Base-by-base conservation (phyloP, 2,329 filamentous ascomycete genomes). In the Tolypocladium tropicale region DNA sequence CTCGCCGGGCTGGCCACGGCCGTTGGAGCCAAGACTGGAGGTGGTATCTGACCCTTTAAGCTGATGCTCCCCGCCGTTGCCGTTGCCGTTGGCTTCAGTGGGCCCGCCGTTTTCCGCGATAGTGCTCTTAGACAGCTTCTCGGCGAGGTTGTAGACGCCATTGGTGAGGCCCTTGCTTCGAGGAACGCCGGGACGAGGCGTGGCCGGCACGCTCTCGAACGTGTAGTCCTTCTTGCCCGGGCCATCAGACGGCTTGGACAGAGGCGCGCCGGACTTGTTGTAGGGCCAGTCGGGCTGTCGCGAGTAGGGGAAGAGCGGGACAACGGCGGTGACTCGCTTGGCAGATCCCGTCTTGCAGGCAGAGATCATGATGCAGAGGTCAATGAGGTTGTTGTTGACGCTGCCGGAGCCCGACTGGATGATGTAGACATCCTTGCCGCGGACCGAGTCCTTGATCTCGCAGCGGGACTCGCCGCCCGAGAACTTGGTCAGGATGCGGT, bases 341-440 rank as follows among this genome's bases (percentile, higher is more conserved):
- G 94, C 94, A 43, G 92, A 96, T 64, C 91, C 91, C 14, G 89
- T 85, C 75, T 96, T 95, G 83, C 94, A 97, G 59, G 94, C 94
- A n/a, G 90, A 95, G 65, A 97, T 93, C 76, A 94, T 96, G 75
- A 97, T 96, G 72, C 95, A 89, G 53, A 97, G 85, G 70, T 99
- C 94, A 77, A 99, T 88, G 62, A 99, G 84, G 74, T 95, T 86
- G 74, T 99, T 94, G 70, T 99, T 99, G 74, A 96, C 90, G 66
- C 88, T 89, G 61, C 90, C 91, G 64, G 90, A 90, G 64, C 90
- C 91, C 46, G 90, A 94, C 74, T 97, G 93, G 67, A 99, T 90
- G 70, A 97, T 96, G 76, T 95, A 99, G 70, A 96, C 94, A 83
- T 99, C 94, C 73, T 99, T 99, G 64, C 90, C 94, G 65, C 94